phyloP scores from a whole-genome alignment of 2,329 filamentous ascomycete species.

The Arthroderma sp. region DNA sequence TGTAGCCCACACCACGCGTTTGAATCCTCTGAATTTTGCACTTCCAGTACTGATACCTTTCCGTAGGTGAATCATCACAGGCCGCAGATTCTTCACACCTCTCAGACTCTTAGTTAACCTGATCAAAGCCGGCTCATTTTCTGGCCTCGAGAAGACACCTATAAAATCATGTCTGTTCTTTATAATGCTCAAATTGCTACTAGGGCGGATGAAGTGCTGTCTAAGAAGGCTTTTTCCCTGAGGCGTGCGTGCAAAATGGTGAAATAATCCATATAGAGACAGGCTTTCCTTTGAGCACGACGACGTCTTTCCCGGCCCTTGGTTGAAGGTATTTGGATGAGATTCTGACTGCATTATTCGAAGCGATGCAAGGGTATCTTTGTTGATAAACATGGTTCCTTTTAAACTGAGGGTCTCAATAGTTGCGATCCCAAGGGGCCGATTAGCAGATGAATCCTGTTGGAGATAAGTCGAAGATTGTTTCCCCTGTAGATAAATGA shows the following conservation, averaged over 20 bases:
- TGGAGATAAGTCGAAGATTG: slow-evolving; percentile 50
- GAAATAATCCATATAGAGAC: slow-evolving; percentile 74
- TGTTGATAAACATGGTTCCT: slow-evolving; percentile 60
- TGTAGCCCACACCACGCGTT: slow-evolving; percentile 59
- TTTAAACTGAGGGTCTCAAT: slow-evolving; percentile 64
- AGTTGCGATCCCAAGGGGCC: slow-evolving; percentile 46
- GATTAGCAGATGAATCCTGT: slow-evolving; percentile 41
- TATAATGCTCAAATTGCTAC: slow-evolving; percentile 54
- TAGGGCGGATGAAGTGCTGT: slow-evolving; percentile 72
- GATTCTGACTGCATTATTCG: slow-evolving; percentile 74
- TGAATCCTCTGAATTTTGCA: slow-evolving; percentile 42
- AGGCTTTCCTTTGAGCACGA: slow-evolving; percentile 64
- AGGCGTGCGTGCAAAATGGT: slow-evolving; percentile 57
- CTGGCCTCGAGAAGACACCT: slow-evolving; percentile 49
- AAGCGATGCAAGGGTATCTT: slow-evolving; percentile 65
- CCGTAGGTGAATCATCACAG: slow-evolving; percentile 53
- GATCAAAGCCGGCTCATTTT: slow-evolving; percentile 48
- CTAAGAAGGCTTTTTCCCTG: slow-evolving; percentile 64
- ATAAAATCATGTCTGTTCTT: slow-evolving; percentile 59
- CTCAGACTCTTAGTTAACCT: slow-evolving; percentile 49
- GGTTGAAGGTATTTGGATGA: slow-evolving; percentile 68
- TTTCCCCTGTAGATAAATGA: slow-evolving; percentile 63
- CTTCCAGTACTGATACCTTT: slow-evolving; percentile 56
- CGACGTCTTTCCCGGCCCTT: slow-evolving; percentile 49
- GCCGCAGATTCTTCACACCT: slow-evolving; percentile 62